A percentile compares a stretch with the other conserved stretches of the same genome.
phyloP scores from a whole-genome alignment of 495 filamentous ascomycete species.

The Penicillium longicatenatum region DNA sequence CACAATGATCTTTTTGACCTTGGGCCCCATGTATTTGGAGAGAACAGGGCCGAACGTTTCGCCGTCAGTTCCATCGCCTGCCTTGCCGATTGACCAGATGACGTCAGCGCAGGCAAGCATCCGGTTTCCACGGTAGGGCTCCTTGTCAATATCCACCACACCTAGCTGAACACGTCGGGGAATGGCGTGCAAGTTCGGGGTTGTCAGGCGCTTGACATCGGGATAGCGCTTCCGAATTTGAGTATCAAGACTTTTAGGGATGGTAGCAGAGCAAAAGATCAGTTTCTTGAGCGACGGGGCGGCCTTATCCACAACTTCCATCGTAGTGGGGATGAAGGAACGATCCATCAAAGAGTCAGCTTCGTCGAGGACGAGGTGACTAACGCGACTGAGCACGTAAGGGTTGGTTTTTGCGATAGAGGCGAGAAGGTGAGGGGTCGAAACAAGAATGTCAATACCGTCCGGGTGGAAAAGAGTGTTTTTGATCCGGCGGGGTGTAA shows the following conservation, averaged over 20 bases:
- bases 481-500: conserved; percentile 78
- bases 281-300: conserved; percentile 80
- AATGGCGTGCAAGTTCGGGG: conserved; percentile 93
- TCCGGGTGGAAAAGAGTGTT: conserved; percentile 76
- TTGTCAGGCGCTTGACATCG: conserved; percentile 79
- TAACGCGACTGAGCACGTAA: conserved; percentile 83
- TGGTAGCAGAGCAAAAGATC: conserved; percentile 96
- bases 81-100: conserved; percentile 90
- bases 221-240: conserved; percentile 82
- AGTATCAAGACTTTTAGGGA: conserved; percentile 82
- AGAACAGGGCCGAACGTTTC: conserved; percentile 36
- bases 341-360: conserved; percentile 94
- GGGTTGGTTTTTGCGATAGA: conserved; percentile 85
- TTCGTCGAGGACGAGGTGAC: conserved; percentile 87
- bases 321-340: conserved; percentile 82
- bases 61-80: conserved; percentile 47
- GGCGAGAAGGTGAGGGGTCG: conserved; percentile 85
- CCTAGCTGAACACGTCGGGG: conserved; percentile 92
- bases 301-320: conserved; percentile 73
- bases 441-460: conserved; percentile 83
- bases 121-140: conserved; percentile 90
- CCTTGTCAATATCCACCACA: conserved; percentile 85
- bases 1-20: conserved; percentile 84
- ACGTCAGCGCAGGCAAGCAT: conserved; percentile 89
- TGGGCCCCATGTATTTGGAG: conserved; percentile 39